Base-by-base conservation (phyloP, 495 filamentous ascomycete genomes). In the Aspergillus carlsbadensis region DNA sequence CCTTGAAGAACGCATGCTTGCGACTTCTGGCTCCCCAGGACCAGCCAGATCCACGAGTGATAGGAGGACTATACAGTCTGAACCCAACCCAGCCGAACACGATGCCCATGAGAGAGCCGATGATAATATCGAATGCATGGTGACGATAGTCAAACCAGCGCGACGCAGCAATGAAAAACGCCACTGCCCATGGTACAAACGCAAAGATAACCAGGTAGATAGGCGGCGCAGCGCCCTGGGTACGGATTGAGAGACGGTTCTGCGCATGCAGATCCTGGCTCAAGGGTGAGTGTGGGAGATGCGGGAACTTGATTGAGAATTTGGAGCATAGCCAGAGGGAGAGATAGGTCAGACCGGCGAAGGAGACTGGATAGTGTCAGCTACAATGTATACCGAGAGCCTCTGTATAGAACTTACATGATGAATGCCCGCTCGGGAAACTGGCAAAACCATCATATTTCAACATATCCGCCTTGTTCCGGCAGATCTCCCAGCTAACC, bases 361-460 rank as follows among this genome's bases (percentile, higher is more conserved):
- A 88, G 6, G 83, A 77, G 52, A 82, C 83, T 87, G 54, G 18
- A 33, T 35, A 45, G 13, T 6, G 5, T 42, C 20, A 64, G 51
- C 4, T 6, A 5, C 22, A 6, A 31, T 43, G n/a, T 36, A 24
- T 34, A 13, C 14, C 7, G 41, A 29, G 26, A 29, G 3, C 8
- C 8, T 29, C 26, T 29, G 26, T 29, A 35, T 34, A 33, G 22
- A 34, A 76, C 82, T 59, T 71, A 85, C 84, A 78, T 24, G 84
- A 85, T n/a, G 85, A 69, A 70, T 90, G 86, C 0, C 87, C 87
- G 65, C 81, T 85, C 0, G 87, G 87, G 58, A 87, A 90, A 55
- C 81, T 84, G 6, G 80, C 60, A 61, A 90, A 90, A 1, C 84
- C 87, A 69, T 88, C 84, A 0, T 76, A 60, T 2, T 79, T 64